Evolutionary conservation across 1,284 basidiomycete species (phyloP).

Genomic region (Irpex rosettiformis): DNA sequence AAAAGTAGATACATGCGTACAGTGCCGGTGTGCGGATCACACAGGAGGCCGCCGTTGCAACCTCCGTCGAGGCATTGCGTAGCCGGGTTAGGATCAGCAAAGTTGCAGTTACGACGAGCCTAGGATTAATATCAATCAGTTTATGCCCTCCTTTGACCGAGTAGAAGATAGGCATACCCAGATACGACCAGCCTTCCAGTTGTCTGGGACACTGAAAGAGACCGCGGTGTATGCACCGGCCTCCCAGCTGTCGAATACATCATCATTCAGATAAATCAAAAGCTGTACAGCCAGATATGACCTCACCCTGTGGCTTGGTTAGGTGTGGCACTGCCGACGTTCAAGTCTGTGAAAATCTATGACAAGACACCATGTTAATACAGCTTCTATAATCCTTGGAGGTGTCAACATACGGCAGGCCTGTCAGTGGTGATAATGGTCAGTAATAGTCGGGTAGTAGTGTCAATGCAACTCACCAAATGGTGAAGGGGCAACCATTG

Average conservation of each 20-base stretch:
- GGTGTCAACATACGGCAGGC: slow-evolving; percentile 27
- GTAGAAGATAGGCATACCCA: slow-evolving; percentile 27
- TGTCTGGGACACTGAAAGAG: slow-evolving; percentile 33
- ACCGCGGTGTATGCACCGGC: slow-evolving; percentile 27
- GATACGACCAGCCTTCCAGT: slow-evolving; percentile 38
- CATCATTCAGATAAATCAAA: not conserved
- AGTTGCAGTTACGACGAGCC: slow-evolving; percentile 44
- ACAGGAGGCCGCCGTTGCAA: slow-evolving; percentile 45
- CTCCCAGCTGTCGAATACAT: slow-evolving; percentile 26
- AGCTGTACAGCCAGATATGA: not conserved
- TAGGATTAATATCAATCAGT: slow-evolving; percentile 14
- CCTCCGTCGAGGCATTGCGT: slow-evolving; percentile 42
- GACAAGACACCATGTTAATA: not conserved
- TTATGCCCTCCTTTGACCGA: not conserved
- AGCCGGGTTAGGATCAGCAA: slow-evolving; percentile 34
- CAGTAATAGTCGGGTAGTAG: not conserved
- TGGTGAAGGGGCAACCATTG: slow-evolving; percentile 29
- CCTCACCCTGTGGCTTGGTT: slow-evolving; percentile 28
- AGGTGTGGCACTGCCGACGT: slow-evolving; percentile 26
- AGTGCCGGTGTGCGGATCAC: slow-evolving; percentile 37
- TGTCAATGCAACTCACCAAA: slow-evolving; percentile 22
- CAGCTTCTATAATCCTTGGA: not conserved
- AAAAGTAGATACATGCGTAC: slow-evolving; percentile 18
- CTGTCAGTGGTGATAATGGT: slow-evolving; percentile 16
- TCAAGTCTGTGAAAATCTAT: slow-evolving; percentile 32